Evolutionary conservation across 306 rosid species (phyloP), one percentile per base, ranked within the genome.

Genomic region (Biancaea sappan): DNA sequence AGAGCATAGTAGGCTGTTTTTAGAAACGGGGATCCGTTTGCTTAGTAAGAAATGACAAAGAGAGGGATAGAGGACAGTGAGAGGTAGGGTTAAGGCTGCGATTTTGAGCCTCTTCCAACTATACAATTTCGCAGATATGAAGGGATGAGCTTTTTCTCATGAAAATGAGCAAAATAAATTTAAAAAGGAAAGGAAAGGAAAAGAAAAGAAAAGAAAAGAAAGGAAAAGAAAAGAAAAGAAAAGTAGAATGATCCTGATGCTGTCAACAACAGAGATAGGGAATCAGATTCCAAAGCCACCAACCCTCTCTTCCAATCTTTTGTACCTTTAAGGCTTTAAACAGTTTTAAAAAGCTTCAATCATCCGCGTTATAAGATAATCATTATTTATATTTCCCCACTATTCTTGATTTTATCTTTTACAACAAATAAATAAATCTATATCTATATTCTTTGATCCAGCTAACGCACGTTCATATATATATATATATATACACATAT

Each of bases 251-350:
- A 63, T 38, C 26, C 31, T 4, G 68, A 4, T 61, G 50, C 18
- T 63, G 69, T 63, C 69, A 24, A 21, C 2, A 63, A 37, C 18
- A 68, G 69, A 56, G 82, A 75, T 67, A 51, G 79, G 84, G 84
- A 83, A 83, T 83, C 59, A 79, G 84, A 83, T 83, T 83, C 87
- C 87, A 71, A 76, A 76, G 66, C 84, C 87, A 79, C 79, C 79
- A 75, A 44, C 78, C 43, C 76, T 78, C 72, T 78, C 65, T 57
- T 73, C 76, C 78, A 69, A 34, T 71, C 72, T 59, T 37, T 3
- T 4, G 21, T 16, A 47, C 64, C 71, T 63, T 73, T 46, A 66
- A n/a, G n/a, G n/a, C n/a, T n/a, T n/a, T n/a, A n/a, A n/a, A 50
- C 68, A 48, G 72, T 66, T 77, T 32, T 31, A 25, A 71, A 63